Conservation (phyloP, 129 eudicot species). For the Arctium minus region DNA sequence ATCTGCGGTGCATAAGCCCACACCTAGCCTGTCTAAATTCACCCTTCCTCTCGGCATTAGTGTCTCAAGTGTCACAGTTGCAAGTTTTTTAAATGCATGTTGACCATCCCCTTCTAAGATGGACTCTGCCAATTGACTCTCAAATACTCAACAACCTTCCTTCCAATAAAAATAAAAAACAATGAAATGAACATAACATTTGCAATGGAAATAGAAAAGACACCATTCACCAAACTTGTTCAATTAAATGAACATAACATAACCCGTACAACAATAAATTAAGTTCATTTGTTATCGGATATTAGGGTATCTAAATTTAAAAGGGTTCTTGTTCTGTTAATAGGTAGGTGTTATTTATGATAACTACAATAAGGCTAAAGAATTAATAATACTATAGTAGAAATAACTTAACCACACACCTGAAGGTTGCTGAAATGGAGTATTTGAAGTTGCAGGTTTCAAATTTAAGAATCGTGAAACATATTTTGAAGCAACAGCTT, state of each 20-base stretch:
- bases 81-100: too few relatives aligned
- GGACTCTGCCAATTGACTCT: too few relatives aligned
- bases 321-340: too few relatives aligned
- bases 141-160: too few relatives aligned
- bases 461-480: conserved; percentile 7
- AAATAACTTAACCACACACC: conserved; percentile 29
- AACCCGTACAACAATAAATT: too few relatives aligned
- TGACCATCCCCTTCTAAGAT: too few relatives aligned
- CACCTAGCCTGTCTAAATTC: conserved; percentile 97
- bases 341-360: background rate
- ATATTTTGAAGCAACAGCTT: too few relatives aligned
- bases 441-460: conserved; percentile 66
- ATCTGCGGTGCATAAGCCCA: conserved; percentile 98
- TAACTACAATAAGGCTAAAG: background rate
- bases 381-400: background rate
- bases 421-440: conserved; percentile 56
- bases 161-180: too few relatives aligned
- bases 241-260: background rate
- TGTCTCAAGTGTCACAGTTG: conserved; percentile 42
- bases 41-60: conserved; percentile 95
- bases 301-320: background rate
- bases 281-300: too few relatives aligned
- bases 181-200: background rate
- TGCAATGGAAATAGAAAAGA: too few relatives aligned
- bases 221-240: background rate